These are phyloP conservation scores for Ganoderma lucidum DNA, from an alignment of 1,284 basidiomycete species.

Conservation along the genomic window DNA sequence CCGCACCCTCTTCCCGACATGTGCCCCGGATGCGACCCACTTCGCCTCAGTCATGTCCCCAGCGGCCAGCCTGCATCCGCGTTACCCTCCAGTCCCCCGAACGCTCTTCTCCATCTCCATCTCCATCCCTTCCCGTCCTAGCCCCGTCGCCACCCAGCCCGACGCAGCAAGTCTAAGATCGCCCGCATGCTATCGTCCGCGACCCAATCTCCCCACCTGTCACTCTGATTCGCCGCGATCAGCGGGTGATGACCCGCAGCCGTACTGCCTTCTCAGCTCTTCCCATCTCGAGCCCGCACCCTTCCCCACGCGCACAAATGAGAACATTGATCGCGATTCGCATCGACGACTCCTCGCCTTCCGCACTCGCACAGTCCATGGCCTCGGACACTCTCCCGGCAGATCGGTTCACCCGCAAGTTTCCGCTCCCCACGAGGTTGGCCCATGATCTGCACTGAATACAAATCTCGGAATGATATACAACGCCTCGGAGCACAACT, in stretches of 20 bases:
- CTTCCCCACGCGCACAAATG: slow-evolving; percentile 22
- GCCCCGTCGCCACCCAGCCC: neutral
- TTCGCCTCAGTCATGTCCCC: slow-evolving; percentile 28
- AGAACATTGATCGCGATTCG: slow-evolving; percentile 29
- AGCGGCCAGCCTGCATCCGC: slow-evolving; percentile 5
- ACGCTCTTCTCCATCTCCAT: neutral
- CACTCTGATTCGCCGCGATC: slow-evolving; percentile 32
- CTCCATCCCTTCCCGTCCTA: neutral
- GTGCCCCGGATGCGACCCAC: slow-evolving; percentile 28
- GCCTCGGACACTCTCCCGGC: slow-evolving; percentile 13
- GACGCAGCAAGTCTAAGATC: neutral
- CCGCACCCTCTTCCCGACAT: slow-evolving; percentile 29
- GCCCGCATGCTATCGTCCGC: neutral
- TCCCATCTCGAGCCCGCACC: slow-evolving; percentile 15
- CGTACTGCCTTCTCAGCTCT: slow-evolving; percentile 21
- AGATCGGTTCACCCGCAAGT: slow-evolving; percentile 2
- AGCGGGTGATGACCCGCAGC: slow-evolving; percentile 35
- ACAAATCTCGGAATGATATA: neutral
- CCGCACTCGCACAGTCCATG: slow-evolving; percentile 20
- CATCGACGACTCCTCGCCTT: slow-evolving; percentile 20
- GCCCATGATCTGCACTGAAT: slow-evolving; percentile 10
- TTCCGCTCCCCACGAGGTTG: slow-evolving; percentile 15
- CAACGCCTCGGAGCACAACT: slow-evolving; percentile 1
- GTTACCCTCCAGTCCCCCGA: neutral
- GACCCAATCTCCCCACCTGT: slow-evolving; percentile 9